A percentile compares a stretch with the other conserved stretches of the same genome.
Evolutionary conservation across 495 filamentous ascomycete genomes (phyloP).

Genomic region (Xylaria flabelliformis): DNA sequence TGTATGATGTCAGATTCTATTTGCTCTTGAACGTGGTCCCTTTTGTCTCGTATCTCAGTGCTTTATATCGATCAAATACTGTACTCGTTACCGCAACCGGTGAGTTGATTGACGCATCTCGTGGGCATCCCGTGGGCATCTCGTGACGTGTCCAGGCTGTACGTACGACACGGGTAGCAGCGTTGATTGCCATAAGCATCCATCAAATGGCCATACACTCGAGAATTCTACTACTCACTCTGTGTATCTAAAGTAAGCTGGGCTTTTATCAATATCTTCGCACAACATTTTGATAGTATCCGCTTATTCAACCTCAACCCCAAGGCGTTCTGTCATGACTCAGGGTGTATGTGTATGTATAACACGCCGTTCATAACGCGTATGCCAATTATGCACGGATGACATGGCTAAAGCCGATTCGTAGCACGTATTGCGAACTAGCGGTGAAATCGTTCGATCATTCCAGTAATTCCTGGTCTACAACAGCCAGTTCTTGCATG

Average conservation of each 20-base stretch:
- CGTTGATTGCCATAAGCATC: background rate
- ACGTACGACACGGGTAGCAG: conserved; percentile 3
- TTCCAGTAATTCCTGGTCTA: background rate
- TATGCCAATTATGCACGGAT: conserved; percentile 14
- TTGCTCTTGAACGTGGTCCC: background rate
- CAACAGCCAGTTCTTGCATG: conserved; percentile 8
- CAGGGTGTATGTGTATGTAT: background rate
- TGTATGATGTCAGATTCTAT: background rate
- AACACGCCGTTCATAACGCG: background rate
- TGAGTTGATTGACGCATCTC: conserved; percentile 2
- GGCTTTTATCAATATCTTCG: background rate
- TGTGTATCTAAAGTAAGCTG: background rate
- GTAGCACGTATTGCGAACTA: background rate
- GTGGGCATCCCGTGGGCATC: conserved; percentile 8
- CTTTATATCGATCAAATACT: background rate
- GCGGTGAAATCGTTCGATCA: conserved; percentile 23
- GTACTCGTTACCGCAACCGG: background rate
- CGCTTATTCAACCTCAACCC: background rate
- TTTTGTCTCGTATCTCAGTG: background rate
- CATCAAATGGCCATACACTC: background rate
- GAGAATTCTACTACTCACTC: background rate
- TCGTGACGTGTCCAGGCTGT: conserved; percentile 16
- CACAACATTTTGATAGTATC: background rate
- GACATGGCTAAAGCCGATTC: conserved; percentile 20
- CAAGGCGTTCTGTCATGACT: background rate